These are phyloP conservation scores for Lachancea sp. DNA, from an alignment of 805 yeast genomes.

Conservation along the genomic window DNA sequence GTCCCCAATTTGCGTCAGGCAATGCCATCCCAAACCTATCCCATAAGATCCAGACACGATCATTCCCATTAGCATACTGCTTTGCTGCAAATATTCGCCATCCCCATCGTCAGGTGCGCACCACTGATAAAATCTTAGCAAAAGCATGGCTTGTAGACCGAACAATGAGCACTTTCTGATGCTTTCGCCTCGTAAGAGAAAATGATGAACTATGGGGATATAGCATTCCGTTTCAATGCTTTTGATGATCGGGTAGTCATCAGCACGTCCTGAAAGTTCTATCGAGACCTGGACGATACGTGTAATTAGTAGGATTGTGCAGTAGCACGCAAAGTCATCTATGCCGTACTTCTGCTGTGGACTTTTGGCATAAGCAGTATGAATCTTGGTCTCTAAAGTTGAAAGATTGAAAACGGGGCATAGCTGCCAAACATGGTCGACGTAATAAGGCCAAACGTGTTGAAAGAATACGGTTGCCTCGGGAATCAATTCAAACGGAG, in stretches of 20 bases:
- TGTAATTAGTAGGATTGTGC: constrained; percentile 21
- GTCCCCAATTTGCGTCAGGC: constrained; percentile 13
- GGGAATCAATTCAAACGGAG: constrained; percentile 16
- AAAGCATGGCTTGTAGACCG: constrained; percentile 24
- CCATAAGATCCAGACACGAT: constrained; percentile 27
- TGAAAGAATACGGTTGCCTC: constrained; percentile 14
- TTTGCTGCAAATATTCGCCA: constrained; percentile 26
- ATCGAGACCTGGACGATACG: constrained; percentile 22
- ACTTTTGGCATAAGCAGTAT: neutral
- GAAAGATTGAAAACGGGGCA: constrained; percentile 22
- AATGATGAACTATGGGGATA: constrained; percentile 22
- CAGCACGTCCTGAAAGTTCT: constrained; percentile 13
- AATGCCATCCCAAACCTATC: constrained; percentile 27
- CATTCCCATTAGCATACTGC: constrained; percentile 25
- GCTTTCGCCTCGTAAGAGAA: constrained; percentile 19
- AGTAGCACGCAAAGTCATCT: constrained; percentile 24
- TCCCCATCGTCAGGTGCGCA: constrained; percentile 32
- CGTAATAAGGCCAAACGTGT: constrained; percentile 21
- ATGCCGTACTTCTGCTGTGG: neutral
- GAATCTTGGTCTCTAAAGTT: neutral
- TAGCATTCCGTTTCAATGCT: constrained; percentile 20
- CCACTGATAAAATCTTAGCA: constrained; percentile 30
- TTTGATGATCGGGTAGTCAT: constrained; percentile 8
- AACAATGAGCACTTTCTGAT: constrained; percentile 26
- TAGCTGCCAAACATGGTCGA: constrained; percentile 15